Base-by-base conservation (phyloP, 2,329 filamentous ascomycete genomes). In the Sclerotiophoma versabilis region DNA sequence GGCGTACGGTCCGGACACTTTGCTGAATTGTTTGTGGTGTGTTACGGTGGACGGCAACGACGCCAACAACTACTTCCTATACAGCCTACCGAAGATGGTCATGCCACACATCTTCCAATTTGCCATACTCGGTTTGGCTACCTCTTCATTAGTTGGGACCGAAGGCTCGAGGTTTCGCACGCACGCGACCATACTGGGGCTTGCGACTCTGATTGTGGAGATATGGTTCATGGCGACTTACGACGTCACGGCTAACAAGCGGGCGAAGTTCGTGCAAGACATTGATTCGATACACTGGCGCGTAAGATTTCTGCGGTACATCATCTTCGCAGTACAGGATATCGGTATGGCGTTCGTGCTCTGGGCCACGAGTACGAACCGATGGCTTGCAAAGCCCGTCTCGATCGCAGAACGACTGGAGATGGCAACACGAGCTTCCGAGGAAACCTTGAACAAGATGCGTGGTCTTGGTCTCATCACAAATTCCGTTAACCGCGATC, bases 11-110 rank as follows among this genome's bases (percentile, higher is more conserved):
- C 91, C 92, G 0, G 81, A 84, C 27, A 85, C 88, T 8, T 74
- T 98, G 30, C 80, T 87, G 19, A 81, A 86, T 54, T 98, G 93
- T 74, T 83, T 85, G n/a, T 96, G 96, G 78, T 97, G 93, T 82
- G 77, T 85, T 20, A 54, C 63, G 4, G 48, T 86, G 17, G 81
- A 79, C 44, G 78, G 86, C n/a, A 54, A 90, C 54, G 86, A 90
- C 41, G 82, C 86, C 5, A 80, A 79, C 30, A 85, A 84, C 34
- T 97, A 92, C 78, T 82, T 96, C 42, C 84, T 90, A 72, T 98
- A 96, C 76, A 88, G 90, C 12, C 76, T 96, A 0, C 90, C 93
- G 0, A 81, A 85, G 22, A 78, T 96, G 7, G 67, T 93, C 1
- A 80, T 85, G 12, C 89, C 91, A n/a, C 93, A 99, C 75, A 78